Evolutionary conservation across 177 flowering plant species (phyloP).

Genomic region (Telopea speciosissima): DNA sequence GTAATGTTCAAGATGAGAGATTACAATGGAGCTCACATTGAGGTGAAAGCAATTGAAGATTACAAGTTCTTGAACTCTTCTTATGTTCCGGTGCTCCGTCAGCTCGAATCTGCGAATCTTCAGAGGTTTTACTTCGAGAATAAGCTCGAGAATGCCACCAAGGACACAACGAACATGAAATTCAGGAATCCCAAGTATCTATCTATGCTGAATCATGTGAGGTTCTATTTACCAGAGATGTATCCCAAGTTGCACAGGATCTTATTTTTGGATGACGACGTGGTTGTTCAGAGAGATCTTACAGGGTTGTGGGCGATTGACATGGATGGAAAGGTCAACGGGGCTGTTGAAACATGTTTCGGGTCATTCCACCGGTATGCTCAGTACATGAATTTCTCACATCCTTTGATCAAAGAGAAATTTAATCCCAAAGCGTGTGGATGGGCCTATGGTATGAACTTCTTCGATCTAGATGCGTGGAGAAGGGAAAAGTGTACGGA

Average conservation of each 20-base stretch:
- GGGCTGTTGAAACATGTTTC: constrained; percentile 58
- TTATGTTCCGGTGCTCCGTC: constrained; percentile 58
- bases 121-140: constrained; percentile 51
- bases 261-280: constrained; percentile 51
- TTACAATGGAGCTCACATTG: constrained; percentile 46
- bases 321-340: constrained; percentile 61
- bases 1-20: constrained; percentile 50
- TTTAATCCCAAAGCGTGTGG: constrained; percentile 55
- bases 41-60: constrained; percentile 58
- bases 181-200: constrained; percentile 54
- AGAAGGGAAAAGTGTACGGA: constrained; percentile 51
- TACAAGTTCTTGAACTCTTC: constrained; percentile 50
- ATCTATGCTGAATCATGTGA: constrained; percentile 47
- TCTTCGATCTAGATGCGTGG: constrained; percentile 64
- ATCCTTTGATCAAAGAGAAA: constrained; percentile 43
- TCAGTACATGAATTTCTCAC: constrained; percentile 54
- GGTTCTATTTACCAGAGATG: constrained; percentile 56
- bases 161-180: constrained; percentile 49
- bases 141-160: constrained; percentile 49
- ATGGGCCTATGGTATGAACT: constrained; percentile 65
- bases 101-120: constrained; percentile 48
- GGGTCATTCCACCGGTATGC: constrained; percentile 57
- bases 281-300: constrained; percentile 50
- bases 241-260: constrained; percentile 49
- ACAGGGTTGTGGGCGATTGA: constrained; percentile 53